Base-by-base conservation (phyloP, 371 early-diverging fungal genomes). In the Catenaria anguillulae region DNA sequence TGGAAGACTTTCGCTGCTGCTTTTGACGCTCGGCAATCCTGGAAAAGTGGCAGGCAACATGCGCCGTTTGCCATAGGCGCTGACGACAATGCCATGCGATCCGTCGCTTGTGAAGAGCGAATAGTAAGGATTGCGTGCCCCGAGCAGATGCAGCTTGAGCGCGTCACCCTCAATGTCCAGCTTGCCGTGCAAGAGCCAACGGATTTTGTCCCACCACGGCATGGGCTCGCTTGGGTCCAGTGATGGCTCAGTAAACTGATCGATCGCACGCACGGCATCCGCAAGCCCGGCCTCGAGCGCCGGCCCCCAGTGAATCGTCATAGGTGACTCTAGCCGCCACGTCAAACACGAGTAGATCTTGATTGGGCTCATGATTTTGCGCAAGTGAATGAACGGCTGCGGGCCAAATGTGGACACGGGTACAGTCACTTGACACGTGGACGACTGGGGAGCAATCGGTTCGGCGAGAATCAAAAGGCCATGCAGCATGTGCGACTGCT, bases 171-270 rank as follows among this genome's bases (percentile, higher is more conserved):
- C 52, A 29, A 50, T 24, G 29, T 29, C 15, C 21, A 50, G 29
- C 52, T 50, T 50, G 52, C 52, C 52, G 52, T 50, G 52, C 15
- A 50, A 15, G 6, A 50, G 52, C 52, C 52, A 50, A 4, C 52
- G 52, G 8, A 50, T 50, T 31, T 50, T 50, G 52, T 50, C 52
- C 52, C 52, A 50, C 52, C 52, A 50, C 52, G 52, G 52, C 15
- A 50, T 50, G 29, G 52, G 52, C 52, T 29, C 52, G 13, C 29
- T 29, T 19, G 52, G 52, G 31, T 50, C 52, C 15, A 50, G 13
- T 8, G 29, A 29, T 17, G 52, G 52, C 15, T 50, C 52, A 10
- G 52, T 50, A 19, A 50, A 50, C 52, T 50, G 29, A 31, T 50
- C 52, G 2, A 29, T 12, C 15, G 31, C 52, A 2, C 52, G 52